Percentiles rank a stretch among this genome's conserved stretches.
phyloP scores from a whole-genome alignment of 2,329 filamentous ascomycete species.

The Gnomoniopsis smithogilvyi region DNA sequence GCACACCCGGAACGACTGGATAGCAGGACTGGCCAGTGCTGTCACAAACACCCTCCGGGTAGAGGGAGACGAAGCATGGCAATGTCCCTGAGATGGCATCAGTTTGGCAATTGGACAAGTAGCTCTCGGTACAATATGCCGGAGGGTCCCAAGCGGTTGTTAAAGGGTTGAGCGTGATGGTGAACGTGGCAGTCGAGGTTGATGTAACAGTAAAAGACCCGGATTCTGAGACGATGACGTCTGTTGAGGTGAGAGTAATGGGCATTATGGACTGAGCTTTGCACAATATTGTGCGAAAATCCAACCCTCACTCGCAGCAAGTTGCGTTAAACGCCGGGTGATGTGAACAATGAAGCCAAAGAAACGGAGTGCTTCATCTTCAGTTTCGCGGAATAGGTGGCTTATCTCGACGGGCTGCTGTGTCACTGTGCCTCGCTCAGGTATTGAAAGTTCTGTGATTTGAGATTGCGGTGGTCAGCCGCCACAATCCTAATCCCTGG shows the following conservation, averaged over 20 bases:
- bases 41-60: conserved; percentile 2
- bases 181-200: background rate
- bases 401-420: no score
- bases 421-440: no score
- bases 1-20: background rate
- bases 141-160: conserved; percentile 12
- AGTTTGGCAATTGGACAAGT: conserved; percentile 11
- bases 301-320: no score
- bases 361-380: no score
- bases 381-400: no score
- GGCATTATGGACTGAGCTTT: background rate
- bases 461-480: no score
- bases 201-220: conserved; percentile 4
- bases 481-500: no score
- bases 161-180: conserved; percentile 8
- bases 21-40: conserved; percentile 13
- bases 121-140: conserved; percentile 11
- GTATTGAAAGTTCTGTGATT: no score
- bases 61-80: conserved; percentile 11
- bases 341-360: no score
- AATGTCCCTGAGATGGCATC: background rate
- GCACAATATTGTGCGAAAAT: background rate
- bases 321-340: no score
- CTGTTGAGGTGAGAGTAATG: conserved; percentile 4
- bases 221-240: background rate